These are phyloP conservation scores for Pyrrhoderma noxium DNA, from an alignment of 1,284 basidiomycete genomes.

Conservation along the genomic window DNA sequence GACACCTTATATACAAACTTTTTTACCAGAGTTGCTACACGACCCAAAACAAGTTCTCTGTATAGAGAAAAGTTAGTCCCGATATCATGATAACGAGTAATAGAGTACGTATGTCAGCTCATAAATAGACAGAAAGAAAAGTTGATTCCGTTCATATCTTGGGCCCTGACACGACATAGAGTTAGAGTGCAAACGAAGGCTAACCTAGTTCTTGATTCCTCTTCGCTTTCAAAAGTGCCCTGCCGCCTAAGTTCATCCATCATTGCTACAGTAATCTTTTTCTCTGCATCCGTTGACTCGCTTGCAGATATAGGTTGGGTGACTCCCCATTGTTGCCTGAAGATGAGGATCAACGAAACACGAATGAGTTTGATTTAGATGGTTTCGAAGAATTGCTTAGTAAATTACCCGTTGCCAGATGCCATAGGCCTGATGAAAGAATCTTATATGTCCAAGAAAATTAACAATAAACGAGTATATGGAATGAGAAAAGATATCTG, in stretches of 20 bases:
- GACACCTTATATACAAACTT: conserved; percentile 89
- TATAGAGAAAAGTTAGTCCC: not conserved
- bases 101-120: not conserved
- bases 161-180: not conserved
- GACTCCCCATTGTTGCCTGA: conserved; percentile 40
- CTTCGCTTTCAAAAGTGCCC: conserved; percentile 85
- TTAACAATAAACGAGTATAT: too few species aligned
- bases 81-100: too few species aligned
- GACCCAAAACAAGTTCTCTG: conserved; percentile 91
- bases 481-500: too few species aligned
- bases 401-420: conserved; percentile 13
- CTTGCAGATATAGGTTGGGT: conserved; percentile 89
- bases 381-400: not conserved
- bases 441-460: not conserved
- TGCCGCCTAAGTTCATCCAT: conserved; percentile 86
- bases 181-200: conserved; percentile 27
- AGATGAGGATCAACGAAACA: not conserved
- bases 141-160: not conserved
- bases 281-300: conserved; percentile 65
- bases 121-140: not conserved
- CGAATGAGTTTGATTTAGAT: not conserved
- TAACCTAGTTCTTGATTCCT: conserved; percentile 86
- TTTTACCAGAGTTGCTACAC: conserved; percentile 85
- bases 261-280: conserved; percentile 79
- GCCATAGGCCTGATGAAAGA: not conserved